These are phyloP conservation scores for Trichothecium sympodiale DNA, from an alignment of 2,329 filamentous ascomycete species.

Conservation along the genomic window DNA sequence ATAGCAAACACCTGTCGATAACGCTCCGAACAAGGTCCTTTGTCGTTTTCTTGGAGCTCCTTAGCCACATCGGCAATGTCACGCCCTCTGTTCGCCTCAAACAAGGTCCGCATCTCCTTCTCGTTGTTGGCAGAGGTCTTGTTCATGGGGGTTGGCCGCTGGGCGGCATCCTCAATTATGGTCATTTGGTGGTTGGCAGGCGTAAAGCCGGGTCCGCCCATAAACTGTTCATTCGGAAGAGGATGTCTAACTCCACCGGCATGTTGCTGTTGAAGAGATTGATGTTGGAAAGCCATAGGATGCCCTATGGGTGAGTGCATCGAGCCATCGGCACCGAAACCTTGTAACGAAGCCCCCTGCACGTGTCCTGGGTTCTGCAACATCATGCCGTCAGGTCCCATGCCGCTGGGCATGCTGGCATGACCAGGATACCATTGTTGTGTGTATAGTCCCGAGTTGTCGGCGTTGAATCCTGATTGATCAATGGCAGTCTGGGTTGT, in stretches of 20 bases:
- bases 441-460: not conserved
- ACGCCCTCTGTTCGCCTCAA: constrained; percentile 57
- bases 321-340: constrained; percentile 36
- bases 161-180: constrained; percentile 34
- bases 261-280: constrained; percentile 18
- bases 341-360: constrained; percentile 35
- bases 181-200: too few relatives aligned
- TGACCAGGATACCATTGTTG: constrained; percentile 4
- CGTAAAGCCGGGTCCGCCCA: constrained; percentile 40
- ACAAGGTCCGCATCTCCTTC: constrained; percentile 67
- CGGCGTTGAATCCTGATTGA: not conserved
- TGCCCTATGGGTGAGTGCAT: constrained; percentile 32
- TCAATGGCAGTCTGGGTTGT: not conserved
- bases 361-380: constrained; percentile 46
- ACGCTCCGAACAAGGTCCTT: constrained; percentile 71
- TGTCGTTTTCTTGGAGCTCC: constrained; percentile 68
- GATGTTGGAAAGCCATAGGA: constrained; percentile 30
- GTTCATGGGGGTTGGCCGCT: constrained; percentile 49
- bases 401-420: constrained; percentile 28
- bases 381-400: constrained; percentile 49
- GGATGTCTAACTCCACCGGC: constrained; percentile 24
- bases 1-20: constrained; percentile 81
- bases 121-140: constrained; percentile 61
- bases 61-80: constrained; percentile 60
- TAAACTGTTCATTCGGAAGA: constrained; percentile 42